Percentiles rank a stretch among this genome's conserved stretches.
Conservation (phyloP, 148 eudicot species). For the Cornus kousa region DNA sequence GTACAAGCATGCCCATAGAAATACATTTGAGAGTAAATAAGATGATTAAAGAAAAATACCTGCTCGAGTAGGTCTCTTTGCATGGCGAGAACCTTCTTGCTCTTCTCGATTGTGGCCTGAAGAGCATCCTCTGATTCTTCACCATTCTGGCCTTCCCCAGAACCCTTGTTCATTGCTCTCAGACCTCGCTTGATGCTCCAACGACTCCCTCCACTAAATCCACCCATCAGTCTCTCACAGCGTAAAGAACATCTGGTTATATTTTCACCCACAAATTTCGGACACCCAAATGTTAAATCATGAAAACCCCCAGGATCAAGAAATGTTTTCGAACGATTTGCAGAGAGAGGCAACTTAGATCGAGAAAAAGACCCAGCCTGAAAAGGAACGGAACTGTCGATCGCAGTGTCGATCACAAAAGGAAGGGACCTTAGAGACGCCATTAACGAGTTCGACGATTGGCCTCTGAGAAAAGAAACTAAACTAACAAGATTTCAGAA, state of each 20-base stretch:
- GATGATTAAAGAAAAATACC: slow-evolving; percentile 31
- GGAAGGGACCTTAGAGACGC: slow-evolving; percentile 57
- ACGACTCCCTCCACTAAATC: slow-evolving; percentile 20
- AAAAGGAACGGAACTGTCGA: slow-evolving; percentile 43
- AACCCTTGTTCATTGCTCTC: slow-evolving; percentile 38
- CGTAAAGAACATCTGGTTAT: slow-evolving; percentile 22
- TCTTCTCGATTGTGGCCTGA: slow-evolving; percentile 77
- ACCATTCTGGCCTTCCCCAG: slow-evolving; percentile 33
- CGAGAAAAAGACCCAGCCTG: slow-evolving; percentile 21
- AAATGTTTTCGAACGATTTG: slow-evolving; percentile 22
- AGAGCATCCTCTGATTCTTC: slow-evolving; percentile 57
- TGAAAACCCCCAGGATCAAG: slow-evolving; percentile 29
- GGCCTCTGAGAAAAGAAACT: slow-evolving; percentile 31
- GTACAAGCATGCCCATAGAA: background rate
- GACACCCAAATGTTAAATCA: slow-evolving; percentile 14
- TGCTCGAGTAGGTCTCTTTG: slow-evolving; percentile 67
- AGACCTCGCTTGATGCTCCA: slow-evolving; percentile 23
- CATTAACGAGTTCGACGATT: slow-evolving; percentile 50
- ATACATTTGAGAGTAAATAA: background rate
- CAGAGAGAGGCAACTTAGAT: slow-evolving; percentile 32
- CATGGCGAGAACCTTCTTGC: slow-evolving; percentile 71
- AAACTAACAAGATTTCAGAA: background rate
- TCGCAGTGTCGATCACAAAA: slow-evolving; percentile 33
- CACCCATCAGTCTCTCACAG: slow-evolving; percentile 26
- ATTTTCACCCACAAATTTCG: slow-evolving; percentile 25